Percentiles rank a stretch among this genome's conserved stretches.
Conservation (phyloP, 768 basidiomycete species). For the Dacryopinax spathularia region DNA sequence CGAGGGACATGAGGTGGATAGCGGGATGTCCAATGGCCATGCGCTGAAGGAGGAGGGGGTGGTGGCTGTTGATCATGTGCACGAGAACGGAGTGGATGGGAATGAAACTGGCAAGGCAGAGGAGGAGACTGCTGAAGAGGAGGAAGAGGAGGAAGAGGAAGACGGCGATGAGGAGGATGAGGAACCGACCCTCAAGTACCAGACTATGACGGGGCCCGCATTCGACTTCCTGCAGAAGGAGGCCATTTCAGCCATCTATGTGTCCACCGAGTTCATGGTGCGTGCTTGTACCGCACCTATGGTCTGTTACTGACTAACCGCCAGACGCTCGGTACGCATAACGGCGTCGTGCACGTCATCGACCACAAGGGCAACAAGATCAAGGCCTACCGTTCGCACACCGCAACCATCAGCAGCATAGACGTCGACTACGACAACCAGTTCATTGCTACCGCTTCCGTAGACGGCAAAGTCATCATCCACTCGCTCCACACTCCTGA, state of each 20-base stretch:
- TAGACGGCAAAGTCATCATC: conserved; percentile 84
- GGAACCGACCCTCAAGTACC: conserved; percentile 85
- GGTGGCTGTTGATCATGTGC: background rate
- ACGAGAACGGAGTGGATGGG: background rate
- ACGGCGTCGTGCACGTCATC: conserved; percentile 79
- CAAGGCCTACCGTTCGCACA: conserved; percentile 82
- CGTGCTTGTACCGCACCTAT: conserved; percentile 13
- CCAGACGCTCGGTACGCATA: conserved; percentile 84
- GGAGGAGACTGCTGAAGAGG: conserved; percentile 17
- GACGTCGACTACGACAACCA: conserved; percentile 71
- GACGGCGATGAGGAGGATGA: conserved; percentile 68
- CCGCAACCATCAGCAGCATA: conserved; percentile 75
- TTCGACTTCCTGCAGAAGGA: conserved; percentile 77
- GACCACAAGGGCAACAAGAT: conserved; percentile 64
- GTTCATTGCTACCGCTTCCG: conserved; percentile 81
- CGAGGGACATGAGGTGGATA: background rate
- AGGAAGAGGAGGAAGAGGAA: conserved; percentile 38
- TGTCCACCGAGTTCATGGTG: conserved; percentile 63
- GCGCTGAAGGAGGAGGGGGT: background rate
- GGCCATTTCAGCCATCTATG: conserved; percentile 66
- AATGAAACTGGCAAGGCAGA: conserved; percentile 9
- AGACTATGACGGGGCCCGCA: conserved; percentile 56
- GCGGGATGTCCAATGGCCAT: background rate
- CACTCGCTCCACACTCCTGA: conserved; percentile 68
- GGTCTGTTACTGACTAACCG: conserved; percentile 7